Conservation (phyloP, 208 protist genomes). For the Eutreptiella sp. region DNA sequence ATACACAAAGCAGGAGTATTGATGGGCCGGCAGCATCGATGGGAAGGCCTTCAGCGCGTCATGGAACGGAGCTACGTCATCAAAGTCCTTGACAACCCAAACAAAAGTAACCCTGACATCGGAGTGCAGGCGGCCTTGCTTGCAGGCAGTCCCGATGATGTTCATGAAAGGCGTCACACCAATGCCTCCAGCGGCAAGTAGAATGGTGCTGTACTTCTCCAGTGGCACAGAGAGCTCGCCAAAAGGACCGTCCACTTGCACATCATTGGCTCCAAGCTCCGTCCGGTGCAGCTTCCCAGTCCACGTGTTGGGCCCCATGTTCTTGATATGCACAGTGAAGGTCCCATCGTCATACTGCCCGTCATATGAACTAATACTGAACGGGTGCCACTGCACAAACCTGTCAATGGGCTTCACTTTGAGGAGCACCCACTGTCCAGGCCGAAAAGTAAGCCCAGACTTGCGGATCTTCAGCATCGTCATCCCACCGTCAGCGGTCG, state of each 20-base stretch:
- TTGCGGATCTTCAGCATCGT: conserved; percentile 22
- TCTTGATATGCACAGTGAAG: conserved; percentile 8
- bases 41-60: no score
- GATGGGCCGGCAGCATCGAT: no score
- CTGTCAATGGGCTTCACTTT: not conserved
- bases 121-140: no score
- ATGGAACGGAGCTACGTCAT: no score
- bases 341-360: not conserved
- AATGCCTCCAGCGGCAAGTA: conserved; percentile 2
- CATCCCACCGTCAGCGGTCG: no score
- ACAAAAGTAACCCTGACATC: no score
- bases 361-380: not conserved
- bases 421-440: conserved; percentile 16
- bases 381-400: conserved; percentile 17
- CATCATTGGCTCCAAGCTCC: no score
- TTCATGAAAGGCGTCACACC: conserved; percentile 9
- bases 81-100: no score
- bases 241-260: no score
- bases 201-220: not conserved
- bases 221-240: no score
- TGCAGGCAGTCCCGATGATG: not conserved
- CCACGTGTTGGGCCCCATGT: conserved; percentile 1
- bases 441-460: conserved; percentile 11
- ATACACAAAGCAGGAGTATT: no score
- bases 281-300: no score